Base-by-base conservation (phyloP, 495 filamentous ascomycete genomes). In the Lasiosphaeria miniovina region DNA sequence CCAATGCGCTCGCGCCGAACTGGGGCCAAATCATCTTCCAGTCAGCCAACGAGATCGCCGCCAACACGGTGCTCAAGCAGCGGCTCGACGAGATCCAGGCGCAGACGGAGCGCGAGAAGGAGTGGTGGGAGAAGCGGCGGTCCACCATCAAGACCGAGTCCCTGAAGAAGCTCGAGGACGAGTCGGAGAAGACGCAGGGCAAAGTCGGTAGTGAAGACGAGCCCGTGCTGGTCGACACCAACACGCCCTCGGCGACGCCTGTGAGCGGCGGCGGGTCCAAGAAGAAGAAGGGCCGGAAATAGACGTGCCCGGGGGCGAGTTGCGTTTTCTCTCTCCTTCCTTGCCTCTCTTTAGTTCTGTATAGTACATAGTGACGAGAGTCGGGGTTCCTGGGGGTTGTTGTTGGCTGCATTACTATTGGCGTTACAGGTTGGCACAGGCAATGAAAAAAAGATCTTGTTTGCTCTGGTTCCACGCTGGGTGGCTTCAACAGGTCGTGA, bases 11-110 rank as follows among this genome's bases (percentile, higher is more conserved):
- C 60, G 75, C 80, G 5, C 85, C 90, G 10, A 85, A 86, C 65
- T 98, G 94, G 94, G 94, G 94, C 63, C 88, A 93, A 66, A 85
- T 80, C 32, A 97, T 98, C 68, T 98, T 98, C 81, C 94, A 98
- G 74, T 90, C 88, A 31, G 95, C 94, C 45, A 80, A 85, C 69
- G 92, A 97, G 73, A 83, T 98, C 40, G 81, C 84, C 24, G 84
- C 83, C 35, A 98, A 98, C 75, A 82, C 79, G 24, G 75, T 82
- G 10, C 77, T 98, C 36, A 85, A 91, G 59, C 75, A 83, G 56
- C 85, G 91, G 14, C 81, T 98, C 9, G 86, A 90, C 5, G 84
- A 90, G 62, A 93, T 96, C 45, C 86, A 91, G 65, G 77, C 74
- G 36, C 87, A 90, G 62, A 75, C 84, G 0, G 79, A 76, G 11